phyloP scores from a whole-genome alignment of 495 filamentous ascomycete species.

The Monascus purpureus region DNA sequence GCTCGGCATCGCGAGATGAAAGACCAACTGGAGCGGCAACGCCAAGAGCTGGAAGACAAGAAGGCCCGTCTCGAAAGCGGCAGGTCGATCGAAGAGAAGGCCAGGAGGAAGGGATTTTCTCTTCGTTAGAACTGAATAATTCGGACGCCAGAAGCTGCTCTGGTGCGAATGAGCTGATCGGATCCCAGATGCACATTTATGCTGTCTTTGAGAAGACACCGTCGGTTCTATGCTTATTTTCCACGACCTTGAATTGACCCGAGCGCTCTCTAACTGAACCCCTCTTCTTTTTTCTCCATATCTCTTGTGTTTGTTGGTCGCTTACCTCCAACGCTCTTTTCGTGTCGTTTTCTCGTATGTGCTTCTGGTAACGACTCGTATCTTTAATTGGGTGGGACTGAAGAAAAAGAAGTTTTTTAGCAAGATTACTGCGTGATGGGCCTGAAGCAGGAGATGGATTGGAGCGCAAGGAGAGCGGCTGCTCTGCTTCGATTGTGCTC shows the following conservation, averaged over 20 bases:
- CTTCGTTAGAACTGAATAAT: constrained; percentile 50
- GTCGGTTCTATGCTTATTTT: constrained; percentile 13
- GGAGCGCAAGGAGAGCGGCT: constrained; percentile 8
- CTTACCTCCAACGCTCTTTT: constrained; percentile 25
- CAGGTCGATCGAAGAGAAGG: constrained; percentile 88
- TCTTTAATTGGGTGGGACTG: constrained; percentile 17
- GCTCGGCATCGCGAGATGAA: constrained; percentile 99
- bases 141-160: constrained; percentile 6
- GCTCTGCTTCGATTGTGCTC: constrained; percentile 8
- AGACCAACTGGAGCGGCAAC: constrained; percentile 92
- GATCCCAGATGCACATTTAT: constrained; percentile 9
- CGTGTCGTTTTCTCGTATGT: constrained; percentile 16
- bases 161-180: constrained; percentile 13
- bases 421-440: constrained; percentile 12
- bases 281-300: constrained; percentile 12
- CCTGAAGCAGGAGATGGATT: constrained; percentile 15
- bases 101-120: constrained; percentile 92
- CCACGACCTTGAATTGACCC: constrained; percentile 19
- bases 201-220: constrained; percentile 12
- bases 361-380: constrained; percentile 21
- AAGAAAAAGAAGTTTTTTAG: constrained; percentile 10
- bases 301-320: constrained; percentile 20
- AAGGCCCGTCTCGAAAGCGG: constrained; percentile 86
- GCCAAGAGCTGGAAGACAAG: constrained; percentile 92
- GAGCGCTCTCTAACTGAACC: constrained; percentile 13